Evolutionary conservation across 139 green algal species (phyloP).

Genomic region (Zygnema cylindricum): DNA sequence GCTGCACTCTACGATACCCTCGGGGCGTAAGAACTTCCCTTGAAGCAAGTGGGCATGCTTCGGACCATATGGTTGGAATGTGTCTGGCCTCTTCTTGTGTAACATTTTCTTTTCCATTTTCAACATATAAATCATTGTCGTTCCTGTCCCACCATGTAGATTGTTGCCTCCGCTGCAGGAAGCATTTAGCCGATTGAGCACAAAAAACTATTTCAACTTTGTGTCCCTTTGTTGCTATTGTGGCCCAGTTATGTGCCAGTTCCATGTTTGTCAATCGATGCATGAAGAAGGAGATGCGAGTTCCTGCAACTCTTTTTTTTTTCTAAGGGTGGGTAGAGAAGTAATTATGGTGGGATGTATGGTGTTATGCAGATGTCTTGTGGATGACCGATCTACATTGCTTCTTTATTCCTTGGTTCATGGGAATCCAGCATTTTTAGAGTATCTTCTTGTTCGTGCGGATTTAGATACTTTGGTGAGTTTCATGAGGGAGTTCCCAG

Average conservation of each 20-base stretch:
- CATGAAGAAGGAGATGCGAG: neutral
- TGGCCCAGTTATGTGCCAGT: too few relatives aligned
- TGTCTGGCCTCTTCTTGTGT: too few relatives aligned
- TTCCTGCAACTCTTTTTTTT: neutral
- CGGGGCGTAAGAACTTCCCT: slow-evolving; percentile 30
- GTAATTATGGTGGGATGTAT: neutral
- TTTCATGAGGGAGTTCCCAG: too few relatives aligned
- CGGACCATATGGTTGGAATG: neutral
- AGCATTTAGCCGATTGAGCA: too few relatives aligned
- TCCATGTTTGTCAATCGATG: too few relatives aligned
- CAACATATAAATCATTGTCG: too few relatives aligned
- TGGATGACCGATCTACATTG: slow-evolving; percentile 69
- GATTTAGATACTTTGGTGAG: slow-evolving; percentile 71
- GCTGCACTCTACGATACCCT: slow-evolving; percentile 44
- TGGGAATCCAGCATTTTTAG: slow-evolving; percentile 65
- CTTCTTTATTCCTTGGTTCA: slow-evolving; percentile 88
- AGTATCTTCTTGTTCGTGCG: slow-evolving; percentile 72
- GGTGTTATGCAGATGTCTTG: slow-evolving; percentile 55
- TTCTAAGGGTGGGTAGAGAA: neutral
- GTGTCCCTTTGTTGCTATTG: too few relatives aligned
- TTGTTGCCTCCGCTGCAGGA: too few relatives aligned
- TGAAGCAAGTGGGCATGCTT: slow-evolving; percentile 1
- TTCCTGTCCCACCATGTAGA: too few relatives aligned
- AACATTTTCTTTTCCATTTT: too few relatives aligned
- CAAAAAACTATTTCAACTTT: too few relatives aligned